Evolutionary conservation across 2,329 filamentous ascomycete genomes (phyloP).

Genomic region (Cladorrhinum sp.): DNA sequence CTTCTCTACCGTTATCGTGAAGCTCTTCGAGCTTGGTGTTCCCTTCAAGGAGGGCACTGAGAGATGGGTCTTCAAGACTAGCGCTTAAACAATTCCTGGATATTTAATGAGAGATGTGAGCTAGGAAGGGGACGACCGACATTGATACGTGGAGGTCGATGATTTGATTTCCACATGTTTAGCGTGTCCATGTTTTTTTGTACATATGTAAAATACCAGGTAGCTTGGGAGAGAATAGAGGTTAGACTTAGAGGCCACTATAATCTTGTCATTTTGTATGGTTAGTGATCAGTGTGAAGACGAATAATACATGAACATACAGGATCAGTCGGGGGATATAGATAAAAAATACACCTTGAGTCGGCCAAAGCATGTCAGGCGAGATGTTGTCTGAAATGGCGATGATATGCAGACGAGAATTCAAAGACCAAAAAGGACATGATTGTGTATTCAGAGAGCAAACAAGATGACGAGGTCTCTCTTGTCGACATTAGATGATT

Average conservation of each 20-base stretch:
- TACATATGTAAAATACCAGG: background rate
- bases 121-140: background rate
- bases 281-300: no score
- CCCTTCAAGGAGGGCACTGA: slow-evolving; percentile 70
- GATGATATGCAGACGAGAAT: no score
- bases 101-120: slow-evolving; percentile 6
- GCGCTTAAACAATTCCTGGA: slow-evolving; percentile 31
- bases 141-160: background rate
- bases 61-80: slow-evolving; percentile 64
- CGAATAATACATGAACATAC: background rate
- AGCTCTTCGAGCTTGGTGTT: slow-evolving; percentile 91
- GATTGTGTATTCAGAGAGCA: no score
- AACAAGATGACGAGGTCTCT: no score
- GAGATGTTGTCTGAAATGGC: no score
- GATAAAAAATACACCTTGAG: background rate
- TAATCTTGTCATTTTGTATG: background rate
- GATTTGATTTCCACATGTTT: background rate
- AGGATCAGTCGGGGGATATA: background rate
- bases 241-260: background rate
- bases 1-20: slow-evolving; percentile 73
- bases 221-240: background rate
- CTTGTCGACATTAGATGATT: background rate
- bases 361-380: background rate
- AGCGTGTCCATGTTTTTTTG: background rate
- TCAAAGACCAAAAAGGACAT: no score